A percentile compares a stretch with the other conserved stretches of the same genome.
Conservation (phyloP, 2,329 filamentous ascomycete species). For the Sporothrix curviconia region DNA sequence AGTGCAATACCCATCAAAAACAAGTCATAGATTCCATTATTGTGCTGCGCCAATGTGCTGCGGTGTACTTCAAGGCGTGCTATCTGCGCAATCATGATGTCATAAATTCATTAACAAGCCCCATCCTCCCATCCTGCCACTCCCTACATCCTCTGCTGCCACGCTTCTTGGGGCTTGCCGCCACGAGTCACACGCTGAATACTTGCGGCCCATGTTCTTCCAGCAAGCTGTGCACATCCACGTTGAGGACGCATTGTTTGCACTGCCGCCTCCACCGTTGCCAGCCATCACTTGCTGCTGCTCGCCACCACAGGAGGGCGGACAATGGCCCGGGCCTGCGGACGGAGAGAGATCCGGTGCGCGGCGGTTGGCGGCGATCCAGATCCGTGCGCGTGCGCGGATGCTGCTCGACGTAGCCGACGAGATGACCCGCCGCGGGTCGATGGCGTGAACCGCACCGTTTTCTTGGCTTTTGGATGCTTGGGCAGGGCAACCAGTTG, state of each 20-base stretch:
- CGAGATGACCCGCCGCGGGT: slow-evolving; percentile 11
- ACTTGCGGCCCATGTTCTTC: slow-evolving; percentile 44
- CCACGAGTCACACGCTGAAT: slow-evolving; percentile 54
- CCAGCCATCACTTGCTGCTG: too few species aligned
- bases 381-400: neutral
- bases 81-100: neutral
- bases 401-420: slow-evolving; percentile 1
- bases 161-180: slow-evolving; percentile 45
- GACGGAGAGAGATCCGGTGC: neutral
- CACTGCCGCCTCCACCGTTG: neutral
- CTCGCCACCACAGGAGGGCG: too few species aligned
- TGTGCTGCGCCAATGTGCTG: too few species aligned
- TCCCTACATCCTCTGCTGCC: slow-evolving; percentile 6
- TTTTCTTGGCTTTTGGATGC: slow-evolving; percentile 6
- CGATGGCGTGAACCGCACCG: slow-evolving; percentile 15
- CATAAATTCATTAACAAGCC: neutral
- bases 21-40: too few species aligned
- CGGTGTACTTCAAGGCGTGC: too few species aligned
- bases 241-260: neutral
- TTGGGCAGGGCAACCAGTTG: too few species aligned
- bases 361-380: neutral
- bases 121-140: too few species aligned
- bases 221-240: slow-evolving; percentile 51
- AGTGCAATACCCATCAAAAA: too few species aligned
- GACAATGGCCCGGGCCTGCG: neutral